Evolutionary conservation across 345 rosid genomes (phyloP).

Genomic region (Eucalyptus erythrocorys): DNA sequence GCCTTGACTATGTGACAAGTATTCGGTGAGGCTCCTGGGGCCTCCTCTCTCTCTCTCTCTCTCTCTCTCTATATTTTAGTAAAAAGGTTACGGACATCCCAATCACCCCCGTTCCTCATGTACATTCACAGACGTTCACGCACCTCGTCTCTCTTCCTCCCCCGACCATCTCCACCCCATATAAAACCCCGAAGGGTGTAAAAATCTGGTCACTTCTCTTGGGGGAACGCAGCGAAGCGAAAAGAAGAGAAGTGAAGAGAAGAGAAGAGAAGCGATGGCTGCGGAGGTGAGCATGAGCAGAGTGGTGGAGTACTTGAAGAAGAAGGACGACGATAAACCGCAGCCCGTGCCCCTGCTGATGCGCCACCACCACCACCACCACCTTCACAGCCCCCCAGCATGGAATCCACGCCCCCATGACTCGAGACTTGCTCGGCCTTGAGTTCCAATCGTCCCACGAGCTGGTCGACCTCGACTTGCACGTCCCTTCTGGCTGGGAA

Average conservation of each 20-base stretch:
- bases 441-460: constrained; percentile 7
- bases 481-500: constrained; percentile 33
- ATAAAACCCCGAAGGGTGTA: neutral
- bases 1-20: neutral
- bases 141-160: neutral
- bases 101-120: neutral
- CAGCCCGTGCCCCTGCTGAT: neutral
- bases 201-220: neutral
- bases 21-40: neutral
- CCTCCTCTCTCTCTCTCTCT: neutral
- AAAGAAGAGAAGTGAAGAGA: neutral
- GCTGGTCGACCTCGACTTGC: constrained; percentile 20
- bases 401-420: neutral
- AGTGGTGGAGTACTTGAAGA: neutral
- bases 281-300: neutral
- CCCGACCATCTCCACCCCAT: neutral
- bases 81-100: neutral
- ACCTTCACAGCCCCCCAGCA: neutral
- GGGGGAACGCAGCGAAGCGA: too few species aligned
- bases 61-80: neutral
- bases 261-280: neutral
- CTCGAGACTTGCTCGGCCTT: constrained; percentile 22
- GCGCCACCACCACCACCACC: neutral
- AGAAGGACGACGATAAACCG: neutral
- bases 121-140: neutral